These are phyloP conservation scores for Lunularia cruciata DNA, from an alignment of 225 moss, liverwort and hornwort genomes.

Conservation along the genomic window DNA sequence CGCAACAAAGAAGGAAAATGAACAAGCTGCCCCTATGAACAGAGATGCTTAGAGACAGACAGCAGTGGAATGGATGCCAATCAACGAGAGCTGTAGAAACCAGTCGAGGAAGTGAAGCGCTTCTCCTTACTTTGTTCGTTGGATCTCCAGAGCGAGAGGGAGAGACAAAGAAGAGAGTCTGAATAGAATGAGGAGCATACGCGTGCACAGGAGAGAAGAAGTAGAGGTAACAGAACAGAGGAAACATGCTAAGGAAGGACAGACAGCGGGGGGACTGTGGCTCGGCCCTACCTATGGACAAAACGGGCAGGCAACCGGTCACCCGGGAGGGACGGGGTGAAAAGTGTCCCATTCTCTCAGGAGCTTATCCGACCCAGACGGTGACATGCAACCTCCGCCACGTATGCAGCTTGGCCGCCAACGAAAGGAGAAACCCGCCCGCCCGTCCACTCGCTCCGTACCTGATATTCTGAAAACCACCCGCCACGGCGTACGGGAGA, in stretches of 20 bases:
- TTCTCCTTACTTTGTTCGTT: too few relatives aligned
- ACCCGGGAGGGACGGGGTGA: background rate
- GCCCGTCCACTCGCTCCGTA: too few relatives aligned
- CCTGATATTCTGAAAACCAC: too few relatives aligned
- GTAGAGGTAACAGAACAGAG: background rate
- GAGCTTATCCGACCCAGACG: slow-evolving; percentile 2
- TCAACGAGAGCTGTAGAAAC: background rate
- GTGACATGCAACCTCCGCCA: slow-evolving; percentile 6
- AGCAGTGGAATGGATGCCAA: background rate
- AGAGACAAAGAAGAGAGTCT: background rate
- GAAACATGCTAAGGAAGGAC: background rate
- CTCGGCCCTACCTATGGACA: background rate
- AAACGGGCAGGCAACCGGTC: background rate
- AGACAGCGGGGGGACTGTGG: background rate
- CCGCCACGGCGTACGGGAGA: too few relatives aligned
- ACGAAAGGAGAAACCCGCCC: background rate
- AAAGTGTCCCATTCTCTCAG: background rate
- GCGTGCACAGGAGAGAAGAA: background rate
- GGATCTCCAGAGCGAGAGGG: background rate
- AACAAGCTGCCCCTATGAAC: too few relatives aligned
- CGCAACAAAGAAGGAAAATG: too few relatives aligned
- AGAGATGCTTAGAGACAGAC: too few relatives aligned
- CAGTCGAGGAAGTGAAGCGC: background rate
- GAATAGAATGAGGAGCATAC: background rate
- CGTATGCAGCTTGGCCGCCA: background rate